Conservation (phyloP, 2,329 filamentous ascomycete genomes). For the Grosmannia clavigera region DNA sequence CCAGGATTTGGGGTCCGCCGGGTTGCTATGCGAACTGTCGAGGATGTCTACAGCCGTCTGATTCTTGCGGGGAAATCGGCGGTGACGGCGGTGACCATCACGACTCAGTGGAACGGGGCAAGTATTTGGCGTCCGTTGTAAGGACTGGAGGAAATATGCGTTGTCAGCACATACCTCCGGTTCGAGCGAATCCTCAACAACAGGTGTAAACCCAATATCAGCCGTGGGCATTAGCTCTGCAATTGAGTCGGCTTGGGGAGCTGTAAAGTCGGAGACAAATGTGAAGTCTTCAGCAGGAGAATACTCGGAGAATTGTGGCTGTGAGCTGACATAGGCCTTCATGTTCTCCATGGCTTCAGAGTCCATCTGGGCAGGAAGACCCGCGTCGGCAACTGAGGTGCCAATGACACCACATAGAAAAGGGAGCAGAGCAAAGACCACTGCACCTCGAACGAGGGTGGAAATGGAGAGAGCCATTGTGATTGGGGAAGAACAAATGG, state of each 20-base stretch:
- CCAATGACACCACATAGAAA: neutral
- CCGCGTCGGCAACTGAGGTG: no score
- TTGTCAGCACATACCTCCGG: slow-evolving; percentile 1
- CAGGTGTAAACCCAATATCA: neutral
- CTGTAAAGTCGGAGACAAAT: neutral
- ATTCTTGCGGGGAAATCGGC: neutral
- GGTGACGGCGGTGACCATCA: slow-evolving; percentile 3
- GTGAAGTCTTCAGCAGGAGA: neutral
- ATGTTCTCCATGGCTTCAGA: neutral
- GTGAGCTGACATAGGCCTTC: neutral
- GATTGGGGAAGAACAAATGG: neutral
- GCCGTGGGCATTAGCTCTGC: neutral
- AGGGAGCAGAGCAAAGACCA: neutral
- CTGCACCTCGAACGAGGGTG: neutral
- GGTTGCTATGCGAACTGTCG: neutral
- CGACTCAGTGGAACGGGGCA: slow-evolving; percentile 3
- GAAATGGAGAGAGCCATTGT: neutral
- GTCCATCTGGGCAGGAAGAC: neutral
- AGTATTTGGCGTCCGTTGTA: neutral
- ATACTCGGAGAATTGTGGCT: neutral
- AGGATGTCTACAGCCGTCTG: neutral
- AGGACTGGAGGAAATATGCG: neutral
- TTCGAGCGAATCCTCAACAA: neutral
- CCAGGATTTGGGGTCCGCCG: slow-evolving; percentile 8
- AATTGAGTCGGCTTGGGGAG: neutral